Evolutionary conservation across 441 rosid genomes (phyloP).

Genomic region (Adansonia gregorii): DNA sequence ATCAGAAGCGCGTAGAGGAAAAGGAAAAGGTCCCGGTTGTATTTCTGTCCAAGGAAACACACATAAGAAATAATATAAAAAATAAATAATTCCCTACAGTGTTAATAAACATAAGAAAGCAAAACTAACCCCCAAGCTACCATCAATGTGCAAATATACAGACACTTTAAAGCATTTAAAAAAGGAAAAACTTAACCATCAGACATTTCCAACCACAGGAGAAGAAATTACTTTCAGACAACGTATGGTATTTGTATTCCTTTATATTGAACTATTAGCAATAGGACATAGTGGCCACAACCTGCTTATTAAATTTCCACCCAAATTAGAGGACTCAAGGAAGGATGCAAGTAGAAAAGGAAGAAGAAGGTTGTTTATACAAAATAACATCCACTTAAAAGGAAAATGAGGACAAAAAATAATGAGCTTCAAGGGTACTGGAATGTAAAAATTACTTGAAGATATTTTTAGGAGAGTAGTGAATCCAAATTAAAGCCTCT

Average conservation of each 20-base stretch:
- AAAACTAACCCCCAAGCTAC: background rate
- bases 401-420: slow-evolving; percentile 5
- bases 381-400: background rate
- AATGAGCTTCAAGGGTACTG: background rate
- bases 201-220: background rate
- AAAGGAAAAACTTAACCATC: background rate
- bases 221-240: background rate
- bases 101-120: slow-evolving; percentile 9
- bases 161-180: slow-evolving; percentile 3
- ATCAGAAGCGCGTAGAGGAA: slow-evolving; percentile 91
- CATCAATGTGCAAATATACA: background rate
- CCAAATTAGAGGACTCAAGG: background rate
- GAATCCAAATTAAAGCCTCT: slow-evolving; percentile 5
- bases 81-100: background rate
- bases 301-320: background rate
- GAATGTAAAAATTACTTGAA: slow-evolving; percentile 1
- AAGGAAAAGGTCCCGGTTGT: slow-evolving; percentile 91
- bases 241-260: background rate
- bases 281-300: background rate
- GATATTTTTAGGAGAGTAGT: background rate
- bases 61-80: slow-evolving; percentile 13
- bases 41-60: slow-evolving; percentile 60
- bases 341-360: background rate
- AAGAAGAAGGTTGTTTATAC: slow-evolving; percentile 3
- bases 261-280: slow-evolving; percentile 6